Conservation (phyloP, 1,139 yeast species). For the Yamadazyma trypodendri region DNA sequence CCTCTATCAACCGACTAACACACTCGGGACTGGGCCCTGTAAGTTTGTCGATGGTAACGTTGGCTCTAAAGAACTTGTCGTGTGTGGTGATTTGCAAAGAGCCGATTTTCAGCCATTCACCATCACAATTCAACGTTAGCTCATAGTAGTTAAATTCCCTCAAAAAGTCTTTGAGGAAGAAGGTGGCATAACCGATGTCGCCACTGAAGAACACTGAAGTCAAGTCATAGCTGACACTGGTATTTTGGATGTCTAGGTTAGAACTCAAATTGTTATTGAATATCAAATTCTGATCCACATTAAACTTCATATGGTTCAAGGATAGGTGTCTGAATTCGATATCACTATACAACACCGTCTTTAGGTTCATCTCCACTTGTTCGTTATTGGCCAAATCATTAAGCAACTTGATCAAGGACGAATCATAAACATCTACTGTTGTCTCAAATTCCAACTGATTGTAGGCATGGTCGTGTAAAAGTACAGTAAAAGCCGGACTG, state of each 20-base stretch:
- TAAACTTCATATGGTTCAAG: slow-evolving; percentile 9
- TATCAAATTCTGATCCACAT: slow-evolving; percentile 14
- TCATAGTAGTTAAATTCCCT: slow-evolving; percentile 5
- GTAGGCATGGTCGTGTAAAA: slow-evolving; percentile 10
- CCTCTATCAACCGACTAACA: slow-evolving; percentile 3
- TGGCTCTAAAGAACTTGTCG: slow-evolving; percentile 1
- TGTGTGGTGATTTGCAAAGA: neutral
- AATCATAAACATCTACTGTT: slow-evolving; percentile 13
- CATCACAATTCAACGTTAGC: slow-evolving; percentile 5
- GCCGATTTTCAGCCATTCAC: slow-evolving; percentile 2
- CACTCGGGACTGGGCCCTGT: slow-evolving; percentile 2
- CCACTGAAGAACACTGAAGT: slow-evolving; percentile 3
- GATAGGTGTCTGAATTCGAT: slow-evolving; percentile 9
- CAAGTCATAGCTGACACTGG: neutral
- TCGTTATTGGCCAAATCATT: slow-evolving; percentile 15
- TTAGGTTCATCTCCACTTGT: slow-evolving; percentile 11
- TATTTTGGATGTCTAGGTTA: slow-evolving; percentile 2
- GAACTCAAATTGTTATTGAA: slow-evolving; percentile 12
- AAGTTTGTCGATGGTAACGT: slow-evolving; percentile 3
- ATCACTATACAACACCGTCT: slow-evolving; percentile 12
- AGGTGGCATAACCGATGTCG: slow-evolving; percentile 3
- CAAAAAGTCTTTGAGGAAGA: slow-evolving; percentile 4
- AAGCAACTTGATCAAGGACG: slow-evolving; percentile 13
- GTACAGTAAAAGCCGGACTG: slow-evolving; percentile 10
- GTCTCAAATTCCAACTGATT: slow-evolving; percentile 14